phyloP scores from a whole-genome alignment of 768 basidiomycete species.

The Psilocybe cubensis region DNA sequence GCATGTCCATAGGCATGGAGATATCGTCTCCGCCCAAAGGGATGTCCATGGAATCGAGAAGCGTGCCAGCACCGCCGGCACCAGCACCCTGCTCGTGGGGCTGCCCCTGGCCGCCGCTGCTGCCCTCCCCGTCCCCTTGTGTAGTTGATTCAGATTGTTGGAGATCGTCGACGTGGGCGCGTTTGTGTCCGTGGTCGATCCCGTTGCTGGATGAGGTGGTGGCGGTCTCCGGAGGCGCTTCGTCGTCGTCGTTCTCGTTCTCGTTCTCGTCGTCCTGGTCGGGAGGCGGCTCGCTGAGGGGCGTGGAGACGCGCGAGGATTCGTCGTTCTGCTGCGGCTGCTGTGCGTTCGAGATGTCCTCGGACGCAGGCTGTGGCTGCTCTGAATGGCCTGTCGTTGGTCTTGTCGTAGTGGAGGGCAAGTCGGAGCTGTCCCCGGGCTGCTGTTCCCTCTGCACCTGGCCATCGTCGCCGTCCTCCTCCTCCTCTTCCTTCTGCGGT shows the following conservation, averaged over 20 bases:
- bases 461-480: conserved; percentile 35
- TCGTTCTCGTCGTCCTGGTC: conserved; percentile 43
- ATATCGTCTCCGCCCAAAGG: too few relatives aligned
- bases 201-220: not conserved
- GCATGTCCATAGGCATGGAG: not conserved
- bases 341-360: conserved; percentile 16
- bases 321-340: too few relatives aligned
- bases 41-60: not conserved
- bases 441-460: conserved; percentile 9
- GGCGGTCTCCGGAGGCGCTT: not conserved
- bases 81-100: not conserved
- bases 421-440: conserved; percentile 1
- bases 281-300: conserved; percentile 74
- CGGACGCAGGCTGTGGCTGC: not conserved
- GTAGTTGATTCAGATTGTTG: not conserved
- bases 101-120: not conserved
- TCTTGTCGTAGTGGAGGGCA: not conserved
- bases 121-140: not conserved
- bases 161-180: not conserved
- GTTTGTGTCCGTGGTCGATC: conserved; percentile 8
- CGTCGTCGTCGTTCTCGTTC: conserved; percentile 26
- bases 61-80: not conserved
- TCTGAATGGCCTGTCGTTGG: too few relatives aligned
- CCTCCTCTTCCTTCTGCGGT: conserved; percentile 38
- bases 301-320: conserved; percentile 63